Percentiles rank a stretch among this genome's conserved stretches.
phyloP scores from a whole-genome alignment of 306 rosid genomes.

The Oxytropis ochrocephala region DNA sequence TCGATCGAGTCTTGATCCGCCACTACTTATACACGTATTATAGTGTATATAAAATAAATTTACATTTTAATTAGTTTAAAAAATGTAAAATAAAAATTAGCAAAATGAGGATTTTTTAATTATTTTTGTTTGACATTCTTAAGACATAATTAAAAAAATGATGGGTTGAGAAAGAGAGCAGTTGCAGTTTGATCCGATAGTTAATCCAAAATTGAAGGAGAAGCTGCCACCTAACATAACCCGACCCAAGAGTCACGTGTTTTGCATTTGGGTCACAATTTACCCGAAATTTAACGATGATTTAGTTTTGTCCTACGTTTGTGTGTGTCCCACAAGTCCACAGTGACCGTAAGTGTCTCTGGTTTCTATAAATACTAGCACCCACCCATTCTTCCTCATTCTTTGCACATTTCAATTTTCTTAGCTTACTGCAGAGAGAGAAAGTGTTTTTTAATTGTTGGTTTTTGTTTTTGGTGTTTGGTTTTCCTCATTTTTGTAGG shows the following conservation, averaged over 20 bases:
- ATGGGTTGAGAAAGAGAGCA: conserved; percentile 11
- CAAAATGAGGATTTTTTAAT: background rate
- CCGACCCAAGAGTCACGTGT: conserved; percentile 9
- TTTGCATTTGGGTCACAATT: conserved; percentile 22
- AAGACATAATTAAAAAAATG: background rate
- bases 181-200: conserved; percentile 26
- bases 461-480: background rate
- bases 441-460: background rate
- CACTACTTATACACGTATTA: no score
- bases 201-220: conserved; percentile 34
- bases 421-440: conserved; percentile 19
- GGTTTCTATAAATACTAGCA: conserved; percentile 44
- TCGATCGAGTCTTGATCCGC: no score
- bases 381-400: background rate
- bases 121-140: no score
- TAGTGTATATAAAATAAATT: background rate
- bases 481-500: conserved; percentile 24
- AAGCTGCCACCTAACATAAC: background rate
- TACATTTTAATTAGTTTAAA: background rate
- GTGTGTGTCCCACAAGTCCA: conserved; percentile 27
- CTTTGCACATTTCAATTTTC: conserved; percentile 1
- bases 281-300: conserved; percentile 26
- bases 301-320: conserved; percentile 21
- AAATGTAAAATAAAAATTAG: background rate
- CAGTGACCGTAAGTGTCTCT: conserved; percentile 3